Evolutionary conservation across 2,329 filamentous ascomycete genomes (phyloP), one percentile per base, ranked within the genome.

Genomic region (Talaromyces sp.): DNA sequence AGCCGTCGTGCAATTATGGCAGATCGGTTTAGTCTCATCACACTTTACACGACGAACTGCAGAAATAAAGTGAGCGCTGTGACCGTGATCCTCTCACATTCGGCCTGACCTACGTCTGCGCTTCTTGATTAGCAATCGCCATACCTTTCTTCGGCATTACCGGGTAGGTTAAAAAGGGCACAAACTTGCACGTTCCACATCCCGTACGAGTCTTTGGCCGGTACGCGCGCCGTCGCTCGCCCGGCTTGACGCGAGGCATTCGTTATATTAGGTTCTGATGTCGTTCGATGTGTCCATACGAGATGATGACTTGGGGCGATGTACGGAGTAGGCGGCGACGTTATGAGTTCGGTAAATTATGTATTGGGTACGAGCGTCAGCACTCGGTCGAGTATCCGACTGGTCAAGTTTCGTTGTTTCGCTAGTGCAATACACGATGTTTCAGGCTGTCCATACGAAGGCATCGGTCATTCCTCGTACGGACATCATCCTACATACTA

Each of bases 211-310:
- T 61, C 35, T 61, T 61, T 9, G 59, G 48, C n/a, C 58, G 54
- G 37, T 60, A 60, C 16, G 58, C 58, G 3, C 58, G 44, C 16
- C 39, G 58, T n/a, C 58, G 58, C 21, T 60, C 58, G 14, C 46
- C 58, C 35, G 58, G 58, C n/a, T 60, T 60, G 12, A 60, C 58
- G 25, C 58, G 58, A 28, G 59, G 59, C 59, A 55, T 55, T 57
- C 16, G 54, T 57, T 18, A 16, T 11, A 9, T 25, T 7, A n/a
- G 23, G 16, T 11, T n/a, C 7, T 28, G 21, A n/a, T 28, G n/a
- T 37, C 14, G 18, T 40, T 16, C 33, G 40, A 21, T 11, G 28
- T 55, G 58, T 42, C 21, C 58, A 31, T 61, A 60, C 58, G 46
- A 60, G 46, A 60, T 7, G 28, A 52, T 52, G n/a, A 39, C 23